Base-by-base conservation (phyloP, 2,329 filamentous ascomycete species). In the Thielaviopsis ethacetica region DNA sequence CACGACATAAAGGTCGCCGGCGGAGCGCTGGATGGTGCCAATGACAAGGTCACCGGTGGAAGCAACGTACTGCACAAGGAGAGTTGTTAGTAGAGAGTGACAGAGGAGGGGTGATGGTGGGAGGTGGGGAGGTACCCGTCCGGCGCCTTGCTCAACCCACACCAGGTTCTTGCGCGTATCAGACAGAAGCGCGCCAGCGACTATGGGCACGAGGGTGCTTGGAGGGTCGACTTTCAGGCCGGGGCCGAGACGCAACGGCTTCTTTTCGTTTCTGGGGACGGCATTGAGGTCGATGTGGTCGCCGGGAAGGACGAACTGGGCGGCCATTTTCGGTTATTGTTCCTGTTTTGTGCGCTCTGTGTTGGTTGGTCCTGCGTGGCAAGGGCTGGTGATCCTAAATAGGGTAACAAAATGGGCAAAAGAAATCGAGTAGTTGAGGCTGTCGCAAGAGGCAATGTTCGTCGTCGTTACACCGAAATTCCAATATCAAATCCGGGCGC, bases 21-120 rank as follows among this genome's bases (percentile, higher is more conserved):
- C 79, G 59, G 83, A 84, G 69, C 85, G 86, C 67, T 87, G 82
- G 65, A 97, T 78, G 63, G 88, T 90, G 61, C 88, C 91, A 67
- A 98, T 88, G 64, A 97, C 84, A 54, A 95, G 81, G 70, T 98
- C 93, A 67, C 85, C 85, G n/a, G 79, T 74, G 19, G 82, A 78
- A 13, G 93, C 89, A 41, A 82, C 76, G 68, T 97, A 98, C 81
- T 93, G 57, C 44, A 66, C 66, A 19, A 66, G 6, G 30, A 41
- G 24, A 24, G 21, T 49, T 10, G 53, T 34, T 26, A 53, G 26
- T 56, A 26, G 9, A 17, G 6, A 24, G 21, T n/a, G 22, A 56
- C 2, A 26, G 21, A 21, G 17, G 22, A 2, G 15, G 53, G 19
- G 34, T 24, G 15, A 3, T 24, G n/a, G 4, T 41, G 38, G 56